Base-by-base conservation (phyloP, 305 asterid species). In the Fraxinus floribunda region DNA sequence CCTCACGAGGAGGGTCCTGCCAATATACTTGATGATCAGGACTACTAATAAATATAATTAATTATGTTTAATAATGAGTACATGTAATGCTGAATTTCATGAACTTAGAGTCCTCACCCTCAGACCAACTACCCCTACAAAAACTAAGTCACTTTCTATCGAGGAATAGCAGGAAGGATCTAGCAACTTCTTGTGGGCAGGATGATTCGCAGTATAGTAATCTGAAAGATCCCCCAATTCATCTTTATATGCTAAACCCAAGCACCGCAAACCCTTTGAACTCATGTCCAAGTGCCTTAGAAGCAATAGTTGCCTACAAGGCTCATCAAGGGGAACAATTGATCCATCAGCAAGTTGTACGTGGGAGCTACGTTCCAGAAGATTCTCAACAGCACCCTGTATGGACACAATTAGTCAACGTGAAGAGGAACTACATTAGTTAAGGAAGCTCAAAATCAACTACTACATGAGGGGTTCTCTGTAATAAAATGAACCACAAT, bases 1-100 rank as follows among this genome's bases (percentile, higher is more conserved):
- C 99, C 83, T 91, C 95, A 9, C 97, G 98, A 46, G 99, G 99
- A 83, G 99, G 99, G 81, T 95, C 98, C 99, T 95, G 91, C 83
- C 9, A 81, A 84, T 24, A 77, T 18, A 81, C 34, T n/a, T 34
- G 55, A 72, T 78, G 30, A 26, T 26, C 60, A 72, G 35, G 18
- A 52, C 22, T 32, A 22, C 35, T 78, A 41, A 79, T 34, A 60
- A 24, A 80, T 24, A 49, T 29, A 74, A 76, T 16, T 52, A 62
- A 55, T 68, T 44, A 20, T 32, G 4, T 34, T 22, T 44, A n/a
- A 15, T 30, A 35, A 38, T 41, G 41, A 68, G 72, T 24, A 30
- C 7, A 64, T 49, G 76, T 38, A 46, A 7, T 62, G 39, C 16
- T 62, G 24, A 11, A 78, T 20, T 78, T 26, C 34, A 76, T 46